Evolutionary conservation across 1,284 basidiomycete genomes (phyloP), one percentile per base, ranked within the genome.

Genomic region (Veloporphyrellus conicus): DNA sequence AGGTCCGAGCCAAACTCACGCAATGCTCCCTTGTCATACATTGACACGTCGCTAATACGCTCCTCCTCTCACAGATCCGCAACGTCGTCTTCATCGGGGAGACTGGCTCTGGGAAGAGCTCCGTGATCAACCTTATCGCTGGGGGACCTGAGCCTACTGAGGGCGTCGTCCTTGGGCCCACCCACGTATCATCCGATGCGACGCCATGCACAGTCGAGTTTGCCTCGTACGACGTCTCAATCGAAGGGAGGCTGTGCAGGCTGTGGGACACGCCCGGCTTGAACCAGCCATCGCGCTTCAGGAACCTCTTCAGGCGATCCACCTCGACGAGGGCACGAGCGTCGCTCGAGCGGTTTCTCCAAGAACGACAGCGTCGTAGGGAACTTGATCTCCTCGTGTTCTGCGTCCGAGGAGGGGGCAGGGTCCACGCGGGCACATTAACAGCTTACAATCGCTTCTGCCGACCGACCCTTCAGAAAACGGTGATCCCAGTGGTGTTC

Each of bases 241-340:
- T 66, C 20, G 23, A 25, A 7, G 54, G 37, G 6, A 45, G 20
- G n/a, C 19, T 16, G 19, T 61, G 53, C 29, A 50, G 22, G 36
- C 18, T 63, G 12, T 63, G 64, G 64, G 61, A 63, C 16, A 67
- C 63, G 9, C 65, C 61, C 2, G 61, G 61, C 10, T 41, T 65
- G 35, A 62, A 66, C 15, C 43, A 48, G 11, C 39, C 57, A 1
- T 44, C 39, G n/a, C 11, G 38, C 9, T 11, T 55, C n/a, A 12
- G 4, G 12, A 25, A 35, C 27, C 15, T 43, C 15, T 58, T 62
- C 39, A 34, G 41, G 32, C 43, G 43, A 15, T 15, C 29, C n/a
- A 15, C 25, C 19, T 9, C 29, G 19, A 19, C 20, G 11, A 10
- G 27, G 4, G 18, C 6, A 12, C 4, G 3, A n/a, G n/a, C 3